These are phyloP conservation scores for Trichoderma sp. DNA, from an alignment of 2,329 filamentous ascomycete genomes.

Conservation along the genomic window DNA sequence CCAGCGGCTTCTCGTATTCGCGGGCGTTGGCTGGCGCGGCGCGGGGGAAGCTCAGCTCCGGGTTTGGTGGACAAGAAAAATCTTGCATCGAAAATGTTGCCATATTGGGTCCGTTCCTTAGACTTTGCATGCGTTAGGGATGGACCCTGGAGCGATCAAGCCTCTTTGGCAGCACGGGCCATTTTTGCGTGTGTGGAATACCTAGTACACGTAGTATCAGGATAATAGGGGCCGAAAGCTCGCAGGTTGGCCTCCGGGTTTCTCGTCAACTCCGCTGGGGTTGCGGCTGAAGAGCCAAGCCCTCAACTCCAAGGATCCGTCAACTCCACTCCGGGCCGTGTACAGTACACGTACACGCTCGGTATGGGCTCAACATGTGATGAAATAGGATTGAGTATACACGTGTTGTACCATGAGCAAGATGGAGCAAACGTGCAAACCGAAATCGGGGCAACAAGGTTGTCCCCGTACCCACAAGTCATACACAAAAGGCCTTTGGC, in stretches of 20 bases:
- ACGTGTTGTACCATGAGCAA: neutral
- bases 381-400: neutral
- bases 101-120: neutral
- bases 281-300: neutral
- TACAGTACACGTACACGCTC: neutral
- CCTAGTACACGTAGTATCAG: neutral
- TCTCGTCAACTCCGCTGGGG: neutral
- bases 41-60: neutral
- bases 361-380: neutral
- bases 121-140: slow-evolving; percentile 2
- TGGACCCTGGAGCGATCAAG: slow-evolving; percentile 14
- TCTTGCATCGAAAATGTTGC: neutral
- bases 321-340: neutral
- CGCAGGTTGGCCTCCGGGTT: neutral
- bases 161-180: neutral
- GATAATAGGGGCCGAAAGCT: neutral
- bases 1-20: slow-evolving; percentile 13
- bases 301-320: neutral
- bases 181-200: neutral
- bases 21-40: slow-evolving; percentile 4
- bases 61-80: neutral
- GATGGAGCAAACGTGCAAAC: neutral
- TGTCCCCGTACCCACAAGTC: neutral
- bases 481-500: neutral
- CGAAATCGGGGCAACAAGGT: neutral